Conservation (phyloP, 1,284 basidiomycete species). For the Leccinum cinnamomeum region DNA sequence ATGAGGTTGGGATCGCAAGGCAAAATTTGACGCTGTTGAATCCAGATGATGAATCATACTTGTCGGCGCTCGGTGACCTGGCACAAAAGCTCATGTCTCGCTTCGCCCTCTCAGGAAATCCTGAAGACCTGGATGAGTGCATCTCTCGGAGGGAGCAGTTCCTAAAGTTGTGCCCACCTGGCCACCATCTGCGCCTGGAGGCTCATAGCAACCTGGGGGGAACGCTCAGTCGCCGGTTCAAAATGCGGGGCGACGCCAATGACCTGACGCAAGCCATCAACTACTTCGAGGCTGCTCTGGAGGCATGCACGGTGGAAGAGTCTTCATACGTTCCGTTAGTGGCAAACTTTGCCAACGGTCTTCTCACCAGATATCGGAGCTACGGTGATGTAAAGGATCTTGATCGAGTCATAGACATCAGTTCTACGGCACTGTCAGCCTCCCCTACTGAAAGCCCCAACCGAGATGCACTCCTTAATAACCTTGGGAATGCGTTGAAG, state of each 20-base stretch:
- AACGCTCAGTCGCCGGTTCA: conserved; percentile 24
- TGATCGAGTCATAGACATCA: conserved; percentile 18
- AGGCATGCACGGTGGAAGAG: conserved; percentile 14
- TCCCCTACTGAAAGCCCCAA: conserved; percentile 8
- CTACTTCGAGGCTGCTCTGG: conserved; percentile 16
- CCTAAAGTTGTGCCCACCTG: conserved; percentile 11
- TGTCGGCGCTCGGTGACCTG: neutral
- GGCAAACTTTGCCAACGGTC: conserved; percentile 19
- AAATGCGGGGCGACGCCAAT: conserved; percentile 7
- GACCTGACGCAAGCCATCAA: conserved; percentile 24
- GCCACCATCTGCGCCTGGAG: conserved; percentile 10
- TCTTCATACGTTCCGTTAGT: conserved; percentile 18
- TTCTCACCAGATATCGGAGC: conserved; percentile 21
- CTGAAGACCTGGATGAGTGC: conserved; percentile 26
- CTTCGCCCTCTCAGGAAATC: conserved; percentile 12
- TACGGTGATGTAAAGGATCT: conserved; percentile 26
- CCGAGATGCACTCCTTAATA: conserved; percentile 27
- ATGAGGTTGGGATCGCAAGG: no score
- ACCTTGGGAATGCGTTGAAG: conserved; percentile 20
- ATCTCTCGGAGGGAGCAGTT: conserved; percentile 10
- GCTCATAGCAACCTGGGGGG: conserved; percentile 14
- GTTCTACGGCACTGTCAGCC: conserved; percentile 13
- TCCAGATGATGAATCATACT: no score
- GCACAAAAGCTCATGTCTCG: conserved; percentile 17
- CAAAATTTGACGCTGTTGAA: no score